phyloP scores from a whole-genome alignment of 768 basidiomycete species.

The Pholiota conissans region DNA sequence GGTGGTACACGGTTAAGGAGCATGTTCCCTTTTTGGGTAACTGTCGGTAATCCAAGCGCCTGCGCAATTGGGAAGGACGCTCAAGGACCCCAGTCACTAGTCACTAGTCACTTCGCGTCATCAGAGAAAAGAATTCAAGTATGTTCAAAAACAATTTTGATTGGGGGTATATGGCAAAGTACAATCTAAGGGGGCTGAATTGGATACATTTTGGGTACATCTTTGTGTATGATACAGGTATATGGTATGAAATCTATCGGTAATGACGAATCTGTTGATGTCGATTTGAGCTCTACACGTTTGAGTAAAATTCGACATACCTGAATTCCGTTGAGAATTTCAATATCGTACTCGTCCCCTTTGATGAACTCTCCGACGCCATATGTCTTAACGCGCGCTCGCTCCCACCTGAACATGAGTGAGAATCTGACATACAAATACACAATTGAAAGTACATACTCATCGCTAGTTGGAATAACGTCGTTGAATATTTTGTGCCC shows the following conservation, averaged over 20 bases:
- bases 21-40: not conserved
- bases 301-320: slow-evolving; percentile 8
- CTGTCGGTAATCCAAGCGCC: not conserved
- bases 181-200: too few relatives aligned
- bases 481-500: slow-evolving; percentile 29
- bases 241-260: too few relatives aligned
- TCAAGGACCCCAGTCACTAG: not conserved
- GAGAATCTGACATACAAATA: not conserved
- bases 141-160: not conserved
- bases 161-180: too few relatives aligned
- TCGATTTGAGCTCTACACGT: not conserved
- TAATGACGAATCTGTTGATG: slow-evolving; percentile 8
- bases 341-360: slow-evolving; percentile 34
- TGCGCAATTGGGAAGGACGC: not conserved
- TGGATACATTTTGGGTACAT: too few relatives aligned
- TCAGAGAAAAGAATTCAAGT: too few relatives aligned
- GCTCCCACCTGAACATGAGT: slow-evolving; percentile 26
- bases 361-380: slow-evolving; percentile 30
- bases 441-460: slow-evolving; percentile 17
- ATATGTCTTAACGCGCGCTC: slow-evolving; percentile 32
- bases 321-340: slow-evolving; percentile 31
- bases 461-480: slow-evolving; percentile 28
- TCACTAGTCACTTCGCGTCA: not conserved
- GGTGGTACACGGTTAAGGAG: not conserved
- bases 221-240: too few relatives aligned